Evolutionary conservation across 352 stramenopile genomes (phyloP), one percentile per base, ranked within the genome.

Genomic region (Phytophthora pseudosyringae): DNA sequence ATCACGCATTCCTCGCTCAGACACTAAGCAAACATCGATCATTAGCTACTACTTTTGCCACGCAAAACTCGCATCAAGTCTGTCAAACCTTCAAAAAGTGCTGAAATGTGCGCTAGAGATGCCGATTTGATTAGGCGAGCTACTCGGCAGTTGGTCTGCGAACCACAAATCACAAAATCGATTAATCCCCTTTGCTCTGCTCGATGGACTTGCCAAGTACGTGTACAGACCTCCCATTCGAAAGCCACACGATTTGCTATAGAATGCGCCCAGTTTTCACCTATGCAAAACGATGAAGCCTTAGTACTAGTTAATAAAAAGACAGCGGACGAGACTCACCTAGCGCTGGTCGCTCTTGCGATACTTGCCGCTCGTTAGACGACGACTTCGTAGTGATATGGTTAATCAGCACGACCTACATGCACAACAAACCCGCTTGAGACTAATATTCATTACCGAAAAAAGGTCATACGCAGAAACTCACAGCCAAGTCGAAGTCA

Each of bases 181-280:
- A 21, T 21, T 21, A 21, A 21, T 21, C 21, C 21, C 21, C 21
- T 21, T 21, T 21, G 21, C 21, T 21, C 21, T 21, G 21, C 21
- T 21, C 21, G 21, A 21, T 32, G 13, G 16, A 55, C 15, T 1
- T 35, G 21, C 32, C 10, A 41, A 33, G 35, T 8, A n/a, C n/a
- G n/a, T n/a, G n/a, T n/a, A 31, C 75, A 15, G 50, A 92, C 86
- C 75, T 93, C 73, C 84, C 86, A 94, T 18, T 71, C 65, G 1
- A 95, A 77, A n/a, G 77, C 54, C 0, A 93, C 6, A 0, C 87
- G 80, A 68, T 80, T 90, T 5, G 73, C 79, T 18, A 93, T 82
- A 0, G 83, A 72, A 59, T 90, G 71, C 10, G 83, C 71, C 87
- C 87, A 95, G 16, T 62, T 75, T 59, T 95, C 87, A 32, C 85